These are phyloP conservation scores for Thielaviopsis euricoi DNA, from an alignment of 2,329 filamentous ascomycete genomes.

Conservation along the genomic window DNA sequence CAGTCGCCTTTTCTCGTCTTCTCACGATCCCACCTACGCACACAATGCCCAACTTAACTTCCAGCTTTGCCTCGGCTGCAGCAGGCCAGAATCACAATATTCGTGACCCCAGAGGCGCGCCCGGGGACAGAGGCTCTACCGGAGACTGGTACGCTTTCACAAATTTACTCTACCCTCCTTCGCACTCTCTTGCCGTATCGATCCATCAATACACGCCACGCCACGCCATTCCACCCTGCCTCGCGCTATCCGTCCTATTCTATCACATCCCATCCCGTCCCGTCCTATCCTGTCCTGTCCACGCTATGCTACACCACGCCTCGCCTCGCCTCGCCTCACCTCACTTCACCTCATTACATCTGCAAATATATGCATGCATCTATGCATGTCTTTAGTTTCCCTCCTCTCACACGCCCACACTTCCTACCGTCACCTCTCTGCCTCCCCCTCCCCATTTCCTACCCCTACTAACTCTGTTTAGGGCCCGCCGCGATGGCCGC, in stretches of 20 bases:
- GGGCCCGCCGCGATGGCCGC: constrained; percentile 41
- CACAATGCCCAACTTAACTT: constrained; percentile 62
- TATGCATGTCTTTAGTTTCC: no score
- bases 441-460: background rate
- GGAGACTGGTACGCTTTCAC: constrained; percentile 6
- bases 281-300: no score
- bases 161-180: background rate
- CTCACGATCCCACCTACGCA: constrained; percentile 13
- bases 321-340: no score
- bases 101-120: constrained; percentile 42
- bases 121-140: constrained; percentile 20
- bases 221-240: no score
- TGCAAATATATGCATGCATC: no score
- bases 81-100: constrained; percentile 50
- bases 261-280: no score
- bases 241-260: no score
- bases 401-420: no score
- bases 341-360: no score
- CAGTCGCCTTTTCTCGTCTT: background rate
- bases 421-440: no score
- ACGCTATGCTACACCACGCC: no score
- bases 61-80: constrained; percentile 71
- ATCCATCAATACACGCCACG: background rate
- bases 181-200: constrained; percentile 8
- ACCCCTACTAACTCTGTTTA: constrained; percentile 16